phyloP scores from a whole-genome alignment of 345 rosid species.

The Pistacia atlantica region DNA sequence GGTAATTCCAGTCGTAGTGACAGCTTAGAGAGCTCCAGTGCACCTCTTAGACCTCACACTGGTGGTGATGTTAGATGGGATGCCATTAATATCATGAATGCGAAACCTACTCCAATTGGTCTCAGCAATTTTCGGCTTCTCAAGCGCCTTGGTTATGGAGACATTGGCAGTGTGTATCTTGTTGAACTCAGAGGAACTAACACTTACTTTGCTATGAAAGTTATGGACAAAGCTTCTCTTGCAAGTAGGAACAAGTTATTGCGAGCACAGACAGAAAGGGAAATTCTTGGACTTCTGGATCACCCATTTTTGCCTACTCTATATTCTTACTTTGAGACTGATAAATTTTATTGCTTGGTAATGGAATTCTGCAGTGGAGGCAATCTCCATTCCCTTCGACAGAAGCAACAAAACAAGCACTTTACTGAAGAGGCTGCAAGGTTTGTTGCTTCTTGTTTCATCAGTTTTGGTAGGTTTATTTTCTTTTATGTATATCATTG shows the following conservation, averaged over 20 bases:
- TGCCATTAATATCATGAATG: slow-evolving; percentile 52
- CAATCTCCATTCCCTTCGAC: slow-evolving; percentile 76
- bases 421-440: slow-evolving; percentile 75
- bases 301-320: slow-evolving; percentile 72
- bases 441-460: slow-evolving; percentile 25
- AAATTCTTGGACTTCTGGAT: slow-evolving; percentile 66
- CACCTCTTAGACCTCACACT: slow-evolving; percentile 78
- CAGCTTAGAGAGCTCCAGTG: slow-evolving; percentile 67
- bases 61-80: slow-evolving; percentile 93
- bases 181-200: slow-evolving; percentile 73
- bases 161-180: slow-evolving; percentile 77
- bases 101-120: slow-evolving; percentile 58
- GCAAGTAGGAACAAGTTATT: slow-evolving; percentile 85
- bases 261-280: slow-evolving; percentile 68
- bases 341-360: slow-evolving; percentile 64
- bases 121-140: slow-evolving; percentile 76
- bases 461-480: not conserved
- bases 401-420: slow-evolving; percentile 66
- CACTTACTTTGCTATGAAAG: slow-evolving; percentile 77
- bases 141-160: slow-evolving; percentile 88
- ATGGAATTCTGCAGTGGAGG: slow-evolving; percentile 87
- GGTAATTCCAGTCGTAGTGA: slow-evolving; percentile 42
- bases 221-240: slow-evolving; percentile 79
- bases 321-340: slow-evolving; percentile 70
- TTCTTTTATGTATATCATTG: not conserved